Evolutionary conservation across 768 basidiomycete species (phyloP), one percentile per base, ranked within the genome.

Genomic region (Kwoniella botswanensis): DNA sequence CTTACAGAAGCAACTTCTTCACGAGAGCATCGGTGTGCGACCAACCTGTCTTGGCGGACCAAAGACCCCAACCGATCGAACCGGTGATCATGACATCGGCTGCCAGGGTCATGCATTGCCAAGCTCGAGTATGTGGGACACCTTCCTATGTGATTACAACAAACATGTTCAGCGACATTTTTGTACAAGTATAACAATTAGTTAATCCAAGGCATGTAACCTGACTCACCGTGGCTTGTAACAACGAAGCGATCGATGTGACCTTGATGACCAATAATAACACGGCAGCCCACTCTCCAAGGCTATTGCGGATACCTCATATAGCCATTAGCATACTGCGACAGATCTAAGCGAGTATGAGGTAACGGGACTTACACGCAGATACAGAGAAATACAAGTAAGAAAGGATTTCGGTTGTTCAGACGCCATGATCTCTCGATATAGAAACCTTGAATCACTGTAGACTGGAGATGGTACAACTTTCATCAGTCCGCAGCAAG

Each of bases 21-120:
- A 67, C 44, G 9, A 67, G 44, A 5, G 43, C 44, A 50, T 78
- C 77, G 66, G 77, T 78, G 59, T 74, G 68, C 3, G 70, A 46
- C 77, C 77, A 78, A 9, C 77, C 77, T 11, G 77, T 78, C 26
- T 68, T 67, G n/a, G 77, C 76, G 41, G 53, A 53, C n/a, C 65
- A 60, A 18, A 78, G 56, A 22, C 73, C 74, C 50, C 65, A 72
- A 29, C 71, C 26, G 62, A 78, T 72, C 54, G 67, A 70, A 5
- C 50, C 55, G 4, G 77, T 78, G 55, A 78, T 76, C 63, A 78
- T 67, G 22, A 74, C 42, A 57, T 78, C 77, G 50, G 75, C 52
- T 9, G 41, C 66, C 24, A 67, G 65, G 6, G 65, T 65, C 18
- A 65, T 26, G 42, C 46, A 53, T 42, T 64, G 63, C 63, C 63